A percentile compares a stretch with the other conserved stretches of the same genome.
phyloP scores from a whole-genome alignment of 176 grass and related monocot species.

The Tillandsia leiboldiana region DNA sequence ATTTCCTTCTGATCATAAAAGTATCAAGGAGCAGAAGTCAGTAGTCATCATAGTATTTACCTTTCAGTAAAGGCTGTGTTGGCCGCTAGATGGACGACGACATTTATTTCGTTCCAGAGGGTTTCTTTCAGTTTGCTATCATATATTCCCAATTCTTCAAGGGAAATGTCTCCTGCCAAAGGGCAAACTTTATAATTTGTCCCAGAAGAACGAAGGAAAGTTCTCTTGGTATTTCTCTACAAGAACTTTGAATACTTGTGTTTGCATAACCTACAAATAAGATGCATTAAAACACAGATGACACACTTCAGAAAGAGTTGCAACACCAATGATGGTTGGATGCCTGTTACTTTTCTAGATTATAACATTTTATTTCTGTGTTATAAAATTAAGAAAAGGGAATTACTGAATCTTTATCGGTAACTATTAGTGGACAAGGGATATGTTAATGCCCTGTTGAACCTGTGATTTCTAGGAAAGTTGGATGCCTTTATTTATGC shows the following conservation, averaged over 20 bases:
- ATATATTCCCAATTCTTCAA: slow-evolving; percentile 19
- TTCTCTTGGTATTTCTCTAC: slow-evolving; percentile 4
- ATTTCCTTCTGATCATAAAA: background rate
- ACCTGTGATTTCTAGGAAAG: background rate
- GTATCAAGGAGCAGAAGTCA: background rate
- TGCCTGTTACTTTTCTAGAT: too few relatives aligned
- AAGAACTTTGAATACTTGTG: slow-evolving; percentile 9
- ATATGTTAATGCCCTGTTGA: too few relatives aligned
- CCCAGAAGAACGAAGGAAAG: slow-evolving; percentile 21
- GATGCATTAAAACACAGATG: background rate
- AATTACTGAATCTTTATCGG: too few relatives aligned
- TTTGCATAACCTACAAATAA: background rate
- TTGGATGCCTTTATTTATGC: background rate
- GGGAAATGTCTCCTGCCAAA: slow-evolving; percentile 11
- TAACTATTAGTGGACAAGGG: too few relatives aligned
- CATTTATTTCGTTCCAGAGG: slow-evolving; percentile 5
- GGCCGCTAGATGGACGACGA: slow-evolving; percentile 18
- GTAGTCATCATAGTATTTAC: background rate
- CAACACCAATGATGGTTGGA: background rate
- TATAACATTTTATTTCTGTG: too few relatives aligned
- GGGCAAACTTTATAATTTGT: slow-evolving; percentile 16
- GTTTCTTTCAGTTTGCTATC: background rate
- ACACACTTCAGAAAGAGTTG: too few relatives aligned
- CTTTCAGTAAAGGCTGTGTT: slow-evolving; percentile 23
- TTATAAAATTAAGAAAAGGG: too few relatives aligned